Evolutionary conservation across 1,284 basidiomycete genomes (phyloP).

Genomic region (Leccinum pachyderme): DNA sequence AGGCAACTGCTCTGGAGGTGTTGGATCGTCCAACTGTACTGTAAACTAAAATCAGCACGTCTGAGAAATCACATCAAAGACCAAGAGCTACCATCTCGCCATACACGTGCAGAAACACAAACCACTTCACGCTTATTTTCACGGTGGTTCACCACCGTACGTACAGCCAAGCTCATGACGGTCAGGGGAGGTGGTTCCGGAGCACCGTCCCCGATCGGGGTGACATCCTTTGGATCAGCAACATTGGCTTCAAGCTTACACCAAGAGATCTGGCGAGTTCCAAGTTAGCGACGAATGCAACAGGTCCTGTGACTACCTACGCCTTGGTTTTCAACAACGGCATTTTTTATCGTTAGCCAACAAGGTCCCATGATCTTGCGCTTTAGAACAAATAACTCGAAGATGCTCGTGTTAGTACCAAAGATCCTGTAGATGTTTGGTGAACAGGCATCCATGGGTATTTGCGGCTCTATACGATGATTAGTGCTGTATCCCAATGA

Average conservation of each 20-base stretch:
- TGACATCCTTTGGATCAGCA: slow-evolving; percentile 84
- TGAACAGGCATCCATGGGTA: slow-evolving; percentile 74
- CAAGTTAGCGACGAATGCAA: slow-evolving; percentile 1
- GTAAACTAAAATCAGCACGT: slow-evolving; percentile 2
- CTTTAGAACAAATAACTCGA: slow-evolving; percentile 94
- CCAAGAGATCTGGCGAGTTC: slow-evolving; percentile 74
- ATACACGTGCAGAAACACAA: slow-evolving; percentile 80
- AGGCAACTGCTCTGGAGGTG: slow-evolving; percentile 82
- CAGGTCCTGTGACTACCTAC: slow-evolving; percentile 44
- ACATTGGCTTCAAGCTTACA: slow-evolving; percentile 93
- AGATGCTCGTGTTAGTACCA: slow-evolving; percentile 91
- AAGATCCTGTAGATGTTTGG: slow-evolving; percentile 87
- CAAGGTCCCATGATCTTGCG: slow-evolving; percentile 99
- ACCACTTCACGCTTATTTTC: slow-evolving; percentile 95
- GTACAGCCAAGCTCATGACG: slow-evolving; percentile 83
- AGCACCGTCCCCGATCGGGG: slow-evolving; percentile 75
- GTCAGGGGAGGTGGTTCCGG: slow-evolving; percentile 90
- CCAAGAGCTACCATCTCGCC: slow-evolving; percentile 75
- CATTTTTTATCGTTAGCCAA: slow-evolving; percentile 87
- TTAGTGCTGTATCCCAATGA: not conserved
- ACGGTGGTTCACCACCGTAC: slow-evolving; percentile 93
- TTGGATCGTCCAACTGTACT: slow-evolving; percentile 89
- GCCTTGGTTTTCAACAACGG: slow-evolving; percentile 70
- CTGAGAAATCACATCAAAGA: not conserved
- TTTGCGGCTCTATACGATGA: slow-evolving; percentile 45